These are phyloP conservation scores for Metschnikowia hibisci DNA, from an alignment of 805 yeast species.

Conservation along the genomic window DNA sequence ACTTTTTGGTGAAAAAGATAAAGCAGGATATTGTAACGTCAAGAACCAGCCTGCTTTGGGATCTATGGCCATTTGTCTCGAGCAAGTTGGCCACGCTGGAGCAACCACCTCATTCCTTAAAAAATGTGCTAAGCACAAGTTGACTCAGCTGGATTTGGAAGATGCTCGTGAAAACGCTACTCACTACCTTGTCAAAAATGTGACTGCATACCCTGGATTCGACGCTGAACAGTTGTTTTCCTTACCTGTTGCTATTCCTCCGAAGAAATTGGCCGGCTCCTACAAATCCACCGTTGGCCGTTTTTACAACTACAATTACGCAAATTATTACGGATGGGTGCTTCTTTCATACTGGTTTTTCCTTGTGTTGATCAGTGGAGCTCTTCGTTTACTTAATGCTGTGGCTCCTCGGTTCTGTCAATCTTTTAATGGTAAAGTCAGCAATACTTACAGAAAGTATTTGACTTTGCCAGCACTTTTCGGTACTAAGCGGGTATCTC, in stretches of 20 bases:
- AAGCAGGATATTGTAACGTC: constrained; percentile 30
- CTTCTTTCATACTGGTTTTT: constrained; percentile 47
- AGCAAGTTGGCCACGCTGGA: constrained; percentile 19
- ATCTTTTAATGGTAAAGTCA: constrained; percentile 27
- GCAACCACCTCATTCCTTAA: constrained; percentile 16
- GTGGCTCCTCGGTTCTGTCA: constrained; percentile 37
- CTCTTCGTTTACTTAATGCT: constrained; percentile 36
- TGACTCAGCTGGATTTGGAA: constrained; percentile 31
- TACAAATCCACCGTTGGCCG: constrained; percentile 28
- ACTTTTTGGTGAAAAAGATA: constrained; percentile 24
- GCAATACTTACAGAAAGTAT: constrained; percentile 24
- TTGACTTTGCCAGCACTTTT: constrained; percentile 28
- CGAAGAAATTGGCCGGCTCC: constrained; percentile 21
- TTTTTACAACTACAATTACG: constrained; percentile 37
- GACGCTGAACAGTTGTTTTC: constrained; percentile 26
- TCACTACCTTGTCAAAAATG: constrained; percentile 29
- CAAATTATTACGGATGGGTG: constrained; percentile 37
- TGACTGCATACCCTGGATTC: constrained; percentile 28
- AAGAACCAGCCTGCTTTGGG: constrained; percentile 39
- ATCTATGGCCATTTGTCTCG: constrained; percentile 34
- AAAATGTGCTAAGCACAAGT: constrained; percentile 13
- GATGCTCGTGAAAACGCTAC: constrained; percentile 42
- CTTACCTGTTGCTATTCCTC: constrained; percentile 33
- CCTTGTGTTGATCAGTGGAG: constrained; percentile 39
- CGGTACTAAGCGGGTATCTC: constrained; percentile 12